Percentiles rank a stretch among this genome's conserved stretches.
Evolutionary conservation across 2,329 filamentous ascomycete species (phyloP).

Genomic region (Xylaria sp.): DNA sequence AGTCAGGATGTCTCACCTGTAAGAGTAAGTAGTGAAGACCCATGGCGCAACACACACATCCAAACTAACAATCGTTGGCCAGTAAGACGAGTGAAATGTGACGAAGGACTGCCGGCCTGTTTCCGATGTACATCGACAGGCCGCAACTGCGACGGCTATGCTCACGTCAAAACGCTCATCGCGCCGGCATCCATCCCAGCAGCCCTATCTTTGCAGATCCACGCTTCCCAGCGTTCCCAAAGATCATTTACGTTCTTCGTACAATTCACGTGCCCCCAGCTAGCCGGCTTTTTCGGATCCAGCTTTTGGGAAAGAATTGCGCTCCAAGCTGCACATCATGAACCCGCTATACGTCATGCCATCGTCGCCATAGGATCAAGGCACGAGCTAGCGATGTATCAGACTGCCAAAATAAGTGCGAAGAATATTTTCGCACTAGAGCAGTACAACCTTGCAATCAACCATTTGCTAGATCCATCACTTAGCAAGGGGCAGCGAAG

Average conservation of each 20-base stretch:
- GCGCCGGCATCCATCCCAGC: neutral
- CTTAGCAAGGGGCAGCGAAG: neutral
- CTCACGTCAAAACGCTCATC: neutral
- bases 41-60: neutral
- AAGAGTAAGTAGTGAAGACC: constrained; percentile 17
- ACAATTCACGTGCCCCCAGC: constrained; percentile 20
- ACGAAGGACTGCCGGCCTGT: constrained; percentile 27
- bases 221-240: constrained; percentile 14
- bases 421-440: constrained; percentile 9
- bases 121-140: constrained; percentile 30
- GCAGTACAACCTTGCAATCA: constrained; percentile 28
- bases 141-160: constrained; percentile 27
- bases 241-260: constrained; percentile 28
- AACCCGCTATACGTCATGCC: constrained; percentile 29
- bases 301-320: constrained; percentile 31
- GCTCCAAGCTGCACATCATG: constrained; percentile 29
- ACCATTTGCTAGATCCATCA: constrained; percentile 9
- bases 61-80: neutral
- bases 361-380: constrained; percentile 27
- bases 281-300: constrained; percentile 31
- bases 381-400: constrained; percentile 17
- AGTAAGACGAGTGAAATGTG: constrained; percentile 29
- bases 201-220: constrained; percentile 13
- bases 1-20: constrained; percentile 29
- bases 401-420: neutral